These are phyloP conservation scores for Cryomyces minteri DNA, from an alignment of 495 filamentous ascomycete species.

Conservation along the genomic window DNA sequence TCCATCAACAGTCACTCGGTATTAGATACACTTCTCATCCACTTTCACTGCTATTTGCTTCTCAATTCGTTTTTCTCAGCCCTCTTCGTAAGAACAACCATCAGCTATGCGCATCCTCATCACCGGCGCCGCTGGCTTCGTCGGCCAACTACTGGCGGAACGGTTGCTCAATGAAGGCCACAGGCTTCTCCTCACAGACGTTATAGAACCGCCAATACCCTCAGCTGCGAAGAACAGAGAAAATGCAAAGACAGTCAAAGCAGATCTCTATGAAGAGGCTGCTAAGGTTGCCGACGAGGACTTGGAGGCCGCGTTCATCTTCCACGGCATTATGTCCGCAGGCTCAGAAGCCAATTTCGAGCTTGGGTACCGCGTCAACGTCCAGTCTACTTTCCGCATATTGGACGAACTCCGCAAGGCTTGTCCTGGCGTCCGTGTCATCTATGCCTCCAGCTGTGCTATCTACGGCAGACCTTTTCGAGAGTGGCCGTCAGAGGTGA, in stretches of 20 bases:
- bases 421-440: constrained; percentile 41
- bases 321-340: constrained; percentile 78
- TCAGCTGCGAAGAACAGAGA: neutral
- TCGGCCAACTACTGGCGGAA: constrained; percentile 17
- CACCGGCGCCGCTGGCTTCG: constrained; percentile 18
- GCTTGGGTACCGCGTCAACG: constrained; percentile 52
- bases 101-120: constrained; percentile 11
- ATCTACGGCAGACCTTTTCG: constrained; percentile 33
- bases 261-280: constrained; percentile 8
- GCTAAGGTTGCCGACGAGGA: constrained; percentile 6
- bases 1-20: no score
- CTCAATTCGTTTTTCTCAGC: no score
- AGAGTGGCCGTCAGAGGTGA: constrained; percentile 28
- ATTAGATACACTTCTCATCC: no score
- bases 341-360: constrained; percentile 61
- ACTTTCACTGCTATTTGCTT: no score
- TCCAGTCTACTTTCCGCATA: constrained; percentile 48
- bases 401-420: constrained; percentile 36
- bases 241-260: constrained; percentile 6
- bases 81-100: neutral
- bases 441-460: constrained; percentile 44
- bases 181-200: constrained; percentile 14
- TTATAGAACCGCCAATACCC: constrained; percentile 16
- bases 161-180: constrained; percentile 11
- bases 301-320: constrained; percentile 49